A percentile compares a stretch with the other conserved stretches of the same genome.
Evolutionary conservation across 1,284 basidiomycete species (phyloP).

Genomic region (Ceraceosorus guamensis): DNA sequence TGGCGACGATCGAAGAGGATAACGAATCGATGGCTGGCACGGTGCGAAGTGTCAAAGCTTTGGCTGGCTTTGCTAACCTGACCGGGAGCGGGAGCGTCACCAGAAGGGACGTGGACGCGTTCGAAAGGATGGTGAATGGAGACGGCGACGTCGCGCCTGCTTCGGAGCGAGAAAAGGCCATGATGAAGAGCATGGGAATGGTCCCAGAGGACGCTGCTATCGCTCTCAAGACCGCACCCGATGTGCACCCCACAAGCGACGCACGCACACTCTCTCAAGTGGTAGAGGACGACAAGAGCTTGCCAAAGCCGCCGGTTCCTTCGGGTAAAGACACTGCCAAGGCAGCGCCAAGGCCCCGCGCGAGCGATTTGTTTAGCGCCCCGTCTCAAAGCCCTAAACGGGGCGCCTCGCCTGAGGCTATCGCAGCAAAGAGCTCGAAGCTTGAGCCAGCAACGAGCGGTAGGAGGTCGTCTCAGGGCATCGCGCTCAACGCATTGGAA

Average conservation of each 20-base stretch:
- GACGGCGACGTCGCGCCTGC: no score
- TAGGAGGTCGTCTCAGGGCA: slow-evolving; percentile 19
- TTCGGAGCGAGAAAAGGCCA: slow-evolving; percentile 21
- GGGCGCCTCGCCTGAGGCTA: no score
- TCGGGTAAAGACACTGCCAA: neutral
- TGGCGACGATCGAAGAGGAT: slow-evolving; percentile 37
- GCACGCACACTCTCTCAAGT: neutral
- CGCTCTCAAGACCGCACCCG: neutral
- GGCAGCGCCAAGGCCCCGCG: slow-evolving; percentile 13
- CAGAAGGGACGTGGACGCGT: slow-evolving; percentile 28
- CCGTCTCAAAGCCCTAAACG: no score
- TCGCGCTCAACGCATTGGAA: slow-evolving; percentile 26
- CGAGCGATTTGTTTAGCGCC: slow-evolving; percentile 35
- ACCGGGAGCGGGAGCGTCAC: slow-evolving; percentile 29
- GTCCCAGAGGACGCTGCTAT: slow-evolving; percentile 26
- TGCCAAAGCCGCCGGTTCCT: slow-evolving; percentile 10
- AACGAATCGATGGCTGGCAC: slow-evolving; percentile 35
- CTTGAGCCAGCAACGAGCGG: neutral
- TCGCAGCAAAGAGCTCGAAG: slow-evolving; percentile 1
- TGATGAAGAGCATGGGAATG: slow-evolving; percentile 25
- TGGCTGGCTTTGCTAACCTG: no score
- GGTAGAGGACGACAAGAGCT: slow-evolving; percentile 7
- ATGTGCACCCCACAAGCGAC: no score
- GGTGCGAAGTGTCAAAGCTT: slow-evolving; percentile 8
- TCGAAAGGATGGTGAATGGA: slow-evolving; percentile 28